Conservation (phyloP, 192 early-diverging fungal species). For the Entomortierella beljakovae region DNA sequence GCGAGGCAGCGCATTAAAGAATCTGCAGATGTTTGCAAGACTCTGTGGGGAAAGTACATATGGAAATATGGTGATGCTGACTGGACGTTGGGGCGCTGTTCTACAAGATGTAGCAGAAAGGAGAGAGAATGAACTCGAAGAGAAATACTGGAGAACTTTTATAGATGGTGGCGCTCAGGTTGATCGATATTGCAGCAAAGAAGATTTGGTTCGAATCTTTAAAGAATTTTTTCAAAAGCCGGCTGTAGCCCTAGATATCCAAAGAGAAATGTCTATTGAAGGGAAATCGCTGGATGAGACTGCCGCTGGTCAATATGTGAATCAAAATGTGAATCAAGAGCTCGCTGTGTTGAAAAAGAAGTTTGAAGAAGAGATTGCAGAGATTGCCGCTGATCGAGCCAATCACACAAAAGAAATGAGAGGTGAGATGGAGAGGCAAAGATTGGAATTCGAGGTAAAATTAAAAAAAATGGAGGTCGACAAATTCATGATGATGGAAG, state of each 20-base stretch:
- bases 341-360: neutral
- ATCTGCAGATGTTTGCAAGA: slow-evolving; percentile 1
- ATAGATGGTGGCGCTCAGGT: neutral
- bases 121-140: neutral
- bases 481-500: neutral
- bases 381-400: neutral
- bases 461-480: neutral
- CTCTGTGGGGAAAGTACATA: neutral
- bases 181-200: neutral
- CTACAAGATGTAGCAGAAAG: too few species aligned
- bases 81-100: neutral
- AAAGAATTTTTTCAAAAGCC: neutral
- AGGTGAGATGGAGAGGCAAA: neutral
- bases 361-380: neutral
- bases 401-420: neutral
- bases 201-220: slow-evolving; percentile 8
- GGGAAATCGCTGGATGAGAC: neutral
- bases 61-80: slow-evolving; percentile 4
- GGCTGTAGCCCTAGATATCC: neutral
- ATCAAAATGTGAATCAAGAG: neutral
- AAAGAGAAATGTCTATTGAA: neutral
- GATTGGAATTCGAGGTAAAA: neutral
- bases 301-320: neutral
- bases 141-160: neutral
- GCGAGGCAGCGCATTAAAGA: neutral